Evolutionary conservation across 768 basidiomycete species (phyloP).

Genomic region (Suillus alpinus): DNA sequence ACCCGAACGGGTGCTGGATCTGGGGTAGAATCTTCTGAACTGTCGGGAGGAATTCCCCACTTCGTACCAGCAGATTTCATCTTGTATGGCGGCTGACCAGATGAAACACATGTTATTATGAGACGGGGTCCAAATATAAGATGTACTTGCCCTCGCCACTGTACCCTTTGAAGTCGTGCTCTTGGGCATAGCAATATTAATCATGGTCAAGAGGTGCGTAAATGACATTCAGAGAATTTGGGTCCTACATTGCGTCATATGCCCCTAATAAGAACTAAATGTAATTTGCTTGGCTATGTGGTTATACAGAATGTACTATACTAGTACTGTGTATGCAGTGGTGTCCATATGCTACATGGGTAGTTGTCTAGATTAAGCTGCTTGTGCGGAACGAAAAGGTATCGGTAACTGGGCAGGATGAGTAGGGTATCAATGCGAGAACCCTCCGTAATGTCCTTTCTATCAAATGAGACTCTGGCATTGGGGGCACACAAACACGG

Average conservation of each 20-base stretch:
- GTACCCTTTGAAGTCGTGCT: background rate
- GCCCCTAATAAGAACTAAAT: background rate
- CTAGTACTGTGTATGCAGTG: background rate
- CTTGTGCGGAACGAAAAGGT: background rate
- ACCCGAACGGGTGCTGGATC: background rate
- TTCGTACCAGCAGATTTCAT: background rate
- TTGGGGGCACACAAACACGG: constrained; percentile 39
- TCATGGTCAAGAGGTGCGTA: background rate
- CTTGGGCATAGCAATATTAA: background rate
- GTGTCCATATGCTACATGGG: background rate
- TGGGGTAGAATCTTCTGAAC: background rate
- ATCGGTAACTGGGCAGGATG: background rate
- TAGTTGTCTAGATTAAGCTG: background rate
- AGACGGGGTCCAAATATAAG: background rate
- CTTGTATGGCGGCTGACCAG: constrained; percentile 1
- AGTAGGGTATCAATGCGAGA: background rate
- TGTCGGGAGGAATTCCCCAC: background rate
- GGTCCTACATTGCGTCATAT: background rate
- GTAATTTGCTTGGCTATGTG: background rate
- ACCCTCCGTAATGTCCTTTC: background rate
- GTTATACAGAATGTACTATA: background rate
- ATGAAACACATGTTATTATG: background rate
- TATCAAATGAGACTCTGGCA: constrained; percentile 44
- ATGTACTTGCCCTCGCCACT: background rate
- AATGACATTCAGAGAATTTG: background rate